Percentiles rank a stretch among this genome's conserved stretches.
Conservation (phyloP, 371 early-diverging fungal species). For the Phascolomyces articulosus region DNA sequence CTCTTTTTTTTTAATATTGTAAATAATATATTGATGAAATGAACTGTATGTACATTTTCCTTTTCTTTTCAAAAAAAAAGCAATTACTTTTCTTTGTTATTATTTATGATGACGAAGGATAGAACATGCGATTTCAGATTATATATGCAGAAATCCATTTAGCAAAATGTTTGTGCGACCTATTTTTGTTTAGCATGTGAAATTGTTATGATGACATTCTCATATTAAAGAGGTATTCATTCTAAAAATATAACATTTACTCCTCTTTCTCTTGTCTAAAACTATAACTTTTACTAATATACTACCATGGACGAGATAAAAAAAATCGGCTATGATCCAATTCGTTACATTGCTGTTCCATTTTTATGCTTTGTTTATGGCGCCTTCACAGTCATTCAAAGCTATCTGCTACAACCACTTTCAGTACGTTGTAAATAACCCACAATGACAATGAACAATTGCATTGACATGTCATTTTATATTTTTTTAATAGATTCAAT, state of each 20-base stretch:
- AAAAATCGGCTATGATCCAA: not conserved
- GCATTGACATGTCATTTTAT: not conserved
- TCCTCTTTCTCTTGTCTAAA: not conserved
- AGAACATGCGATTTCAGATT: not conserved
- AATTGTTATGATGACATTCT: not conserved
- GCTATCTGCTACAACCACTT: constrained; percentile 26
- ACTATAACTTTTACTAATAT: not conserved
- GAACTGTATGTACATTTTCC: not conserved
- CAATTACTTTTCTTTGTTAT: no score
- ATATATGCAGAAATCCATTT: not conserved
- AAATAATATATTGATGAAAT: not conserved
- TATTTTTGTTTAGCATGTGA: not conserved
- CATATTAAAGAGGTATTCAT: not conserved
- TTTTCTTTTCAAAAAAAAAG: not conserved
- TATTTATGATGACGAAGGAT: no score
- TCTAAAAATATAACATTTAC: no score
- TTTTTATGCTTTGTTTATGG: constrained; percentile 29
- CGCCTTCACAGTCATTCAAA: constrained; percentile 20
- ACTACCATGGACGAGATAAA: not conserved
- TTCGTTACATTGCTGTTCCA: constrained; percentile 28
- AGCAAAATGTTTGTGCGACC: not conserved
- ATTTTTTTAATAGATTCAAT: constrained; percentile 13
- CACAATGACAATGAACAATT: not conserved
- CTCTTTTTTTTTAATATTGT: not conserved
- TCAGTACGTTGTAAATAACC: not conserved